These are phyloP conservation scores for Pyricularia sp. DNA, from an alignment of 2,329 filamentous ascomycete species.

Conservation along the genomic window DNA sequence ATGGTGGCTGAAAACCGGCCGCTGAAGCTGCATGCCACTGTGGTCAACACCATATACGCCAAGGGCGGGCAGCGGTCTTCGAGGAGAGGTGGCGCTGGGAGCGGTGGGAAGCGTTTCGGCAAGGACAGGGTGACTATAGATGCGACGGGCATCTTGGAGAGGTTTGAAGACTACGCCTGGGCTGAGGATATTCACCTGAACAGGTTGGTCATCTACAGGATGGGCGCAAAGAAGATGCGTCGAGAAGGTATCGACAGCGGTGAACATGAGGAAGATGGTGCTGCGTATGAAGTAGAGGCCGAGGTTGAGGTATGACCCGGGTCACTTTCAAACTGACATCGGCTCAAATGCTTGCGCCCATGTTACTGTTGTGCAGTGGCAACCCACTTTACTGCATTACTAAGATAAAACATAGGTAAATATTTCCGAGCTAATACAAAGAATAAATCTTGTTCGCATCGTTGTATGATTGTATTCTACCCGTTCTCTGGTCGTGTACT, in stretches of 20 bases:
- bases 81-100: constrained; percentile 10
- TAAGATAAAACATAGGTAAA: not conserved
- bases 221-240: constrained; percentile 61
- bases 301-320: constrained; percentile 26
- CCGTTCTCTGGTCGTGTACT: not conserved
- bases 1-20: constrained; percentile 46
- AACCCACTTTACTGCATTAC: not conserved
- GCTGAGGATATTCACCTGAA: constrained; percentile 54
- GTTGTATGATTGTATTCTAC: not conserved
- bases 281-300: constrained; percentile 39
- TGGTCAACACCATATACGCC: constrained; percentile 76
- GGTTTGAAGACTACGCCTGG: constrained; percentile 57
- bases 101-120: constrained; percentile 11
- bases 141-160: constrained; percentile 39
- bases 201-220: constrained; percentile 65
- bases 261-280: constrained; percentile 32
- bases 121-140: constrained; percentile 32
- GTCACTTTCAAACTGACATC: not conserved
- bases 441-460: not conserved
- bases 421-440: not conserved
- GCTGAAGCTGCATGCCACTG: constrained; percentile 68
- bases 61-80: constrained; percentile 19
- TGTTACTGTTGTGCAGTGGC: no score
- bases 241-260: constrained; percentile 19
- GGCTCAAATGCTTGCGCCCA: no score